Conservation (phyloP, 2,329 filamentous ascomycete species). For the Clarireedia sp. region DNA sequence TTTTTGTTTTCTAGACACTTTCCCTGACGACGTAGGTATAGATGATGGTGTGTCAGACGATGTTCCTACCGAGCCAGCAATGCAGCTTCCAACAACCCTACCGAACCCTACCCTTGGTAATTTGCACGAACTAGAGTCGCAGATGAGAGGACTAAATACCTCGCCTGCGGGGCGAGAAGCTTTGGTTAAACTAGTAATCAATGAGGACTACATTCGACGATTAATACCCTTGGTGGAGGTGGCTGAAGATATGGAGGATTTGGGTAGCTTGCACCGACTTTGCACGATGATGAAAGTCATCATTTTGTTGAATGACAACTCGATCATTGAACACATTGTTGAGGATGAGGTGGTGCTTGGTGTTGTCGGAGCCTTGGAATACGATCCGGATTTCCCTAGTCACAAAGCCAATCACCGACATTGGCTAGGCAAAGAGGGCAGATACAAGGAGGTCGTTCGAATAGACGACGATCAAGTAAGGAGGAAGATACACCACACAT, state of each 20-base stretch:
- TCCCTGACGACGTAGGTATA: constrained; percentile 23
- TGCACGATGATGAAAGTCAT: constrained; percentile 98
- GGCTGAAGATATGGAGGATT: constrained; percentile 85
- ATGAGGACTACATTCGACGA: constrained; percentile 79
- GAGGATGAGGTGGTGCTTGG: constrained; percentile 83
- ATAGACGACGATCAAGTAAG: constrained; percentile 77
- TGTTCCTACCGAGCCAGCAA: constrained; percentile 59
- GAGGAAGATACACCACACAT: constrained; percentile 92
- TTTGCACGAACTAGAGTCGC: constrained; percentile 74
- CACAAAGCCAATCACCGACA: constrained; percentile 97
- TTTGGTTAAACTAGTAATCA: constrained; percentile 77
- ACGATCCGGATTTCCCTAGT: constrained; percentile 94
- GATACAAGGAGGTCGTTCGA: constrained; percentile 92
- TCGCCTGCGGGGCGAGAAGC: constrained; percentile 74
- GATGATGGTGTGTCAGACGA: constrained; percentile 90
- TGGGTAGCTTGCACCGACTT: constrained; percentile 77
- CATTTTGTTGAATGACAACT: constrained; percentile 87
- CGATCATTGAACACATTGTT: constrained; percentile 89
- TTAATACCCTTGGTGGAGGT: constrained; percentile 78
- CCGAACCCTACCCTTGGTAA: constrained; percentile 75
- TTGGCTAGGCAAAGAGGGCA: constrained; percentile 79
- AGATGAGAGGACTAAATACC: constrained; percentile 70
- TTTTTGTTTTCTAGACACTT: neutral
- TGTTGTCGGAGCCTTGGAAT: constrained; percentile 92
- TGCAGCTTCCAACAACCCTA: constrained; percentile 60